A percentile compares a stretch with the other conserved stretches of the same genome.
phyloP scores from a whole-genome alignment of 2,329 filamentous ascomycete genomes.

The Phyllosticta paracitricarpa region DNA sequence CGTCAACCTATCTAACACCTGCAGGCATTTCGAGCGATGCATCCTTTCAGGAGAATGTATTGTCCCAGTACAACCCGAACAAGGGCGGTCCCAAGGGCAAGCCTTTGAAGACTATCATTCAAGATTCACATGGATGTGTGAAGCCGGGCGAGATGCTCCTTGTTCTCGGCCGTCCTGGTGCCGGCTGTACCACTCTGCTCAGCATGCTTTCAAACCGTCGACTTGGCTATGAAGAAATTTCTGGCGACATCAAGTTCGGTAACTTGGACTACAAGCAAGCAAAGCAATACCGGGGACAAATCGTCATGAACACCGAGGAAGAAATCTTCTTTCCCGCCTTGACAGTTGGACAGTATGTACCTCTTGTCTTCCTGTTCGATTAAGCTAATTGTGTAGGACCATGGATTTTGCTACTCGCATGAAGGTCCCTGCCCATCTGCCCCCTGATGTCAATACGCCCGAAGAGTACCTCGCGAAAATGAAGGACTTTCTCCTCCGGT shows the following conservation, averaged over 20 bases:
- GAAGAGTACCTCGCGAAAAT: constrained; percentile 40
- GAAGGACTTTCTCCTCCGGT: constrained; percentile 44
- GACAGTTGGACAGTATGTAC: constrained; percentile 30
- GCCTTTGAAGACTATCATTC: constrained; percentile 11
- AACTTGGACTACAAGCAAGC: constrained; percentile 33
- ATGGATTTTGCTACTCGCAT: constrained; percentile 47
- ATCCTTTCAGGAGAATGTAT: constrained; percentile 11
- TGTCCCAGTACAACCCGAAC: constrained; percentile 8
- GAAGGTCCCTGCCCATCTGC: constrained; percentile 44
- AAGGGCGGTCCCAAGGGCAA: background rate
- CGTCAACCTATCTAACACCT: background rate
- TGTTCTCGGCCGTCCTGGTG: constrained; percentile 57
- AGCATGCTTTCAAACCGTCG: constrained; percentile 52
- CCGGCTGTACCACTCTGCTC: constrained; percentile 74
- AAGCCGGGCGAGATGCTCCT: constrained; percentile 59
- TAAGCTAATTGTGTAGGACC: constrained; percentile 24
- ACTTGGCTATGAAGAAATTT: constrained; percentile 11
- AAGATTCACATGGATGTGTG: constrained; percentile 35
- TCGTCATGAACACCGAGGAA: constrained; percentile 46
- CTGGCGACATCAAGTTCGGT: constrained; percentile 42
- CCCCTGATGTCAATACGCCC: constrained; percentile 32
- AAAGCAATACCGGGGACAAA: constrained; percentile 44
- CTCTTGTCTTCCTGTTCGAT: background rate
- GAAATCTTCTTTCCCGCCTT: constrained; percentile 43
- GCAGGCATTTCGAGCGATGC: constrained; percentile 2